Percentiles rank a stretch among this genome's conserved stretches.
phyloP scores from a whole-genome alignment of 139 green algal species.

The Closterium sp. region DNA sequence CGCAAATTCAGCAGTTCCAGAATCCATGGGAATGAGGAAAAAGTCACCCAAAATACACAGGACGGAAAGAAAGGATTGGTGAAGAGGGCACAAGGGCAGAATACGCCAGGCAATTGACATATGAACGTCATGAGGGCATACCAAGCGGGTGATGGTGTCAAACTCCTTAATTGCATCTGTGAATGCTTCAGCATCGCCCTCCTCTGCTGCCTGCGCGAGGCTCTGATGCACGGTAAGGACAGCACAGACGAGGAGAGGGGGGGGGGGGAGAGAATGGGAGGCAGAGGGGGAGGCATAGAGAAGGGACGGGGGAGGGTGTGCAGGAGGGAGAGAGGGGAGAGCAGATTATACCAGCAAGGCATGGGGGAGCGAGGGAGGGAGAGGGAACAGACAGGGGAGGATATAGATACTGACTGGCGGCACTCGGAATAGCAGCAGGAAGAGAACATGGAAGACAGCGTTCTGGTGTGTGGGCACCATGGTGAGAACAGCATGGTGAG shows the following conservation, averaged over 20 bases:
- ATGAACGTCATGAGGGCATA: background rate
- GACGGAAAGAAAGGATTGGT: background rate
- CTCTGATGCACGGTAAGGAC: constrained; percentile 38
- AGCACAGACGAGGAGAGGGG: background rate
- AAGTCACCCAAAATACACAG: too few relatives aligned
- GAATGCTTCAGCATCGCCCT: constrained; percentile 76
- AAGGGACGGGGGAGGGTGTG: background rate
- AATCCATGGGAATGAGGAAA: too few relatives aligned
- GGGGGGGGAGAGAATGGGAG: background rate
- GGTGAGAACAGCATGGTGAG: background rate
- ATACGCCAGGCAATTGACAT: background rate
- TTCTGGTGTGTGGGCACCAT: background rate
- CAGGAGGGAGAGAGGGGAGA: background rate
- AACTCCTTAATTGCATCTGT: constrained; percentile 80
- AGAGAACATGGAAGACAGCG: background rate
- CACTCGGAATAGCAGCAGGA: too few relatives aligned
- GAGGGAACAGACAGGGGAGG: background rate
- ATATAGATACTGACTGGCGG: too few relatives aligned
- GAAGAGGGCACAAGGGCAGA: background rate
- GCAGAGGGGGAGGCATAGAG: background rate
- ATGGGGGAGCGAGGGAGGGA: background rate
- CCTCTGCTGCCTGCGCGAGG: constrained; percentile 64
- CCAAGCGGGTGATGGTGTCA: constrained; percentile 82
- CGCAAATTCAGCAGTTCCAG: too few relatives aligned
- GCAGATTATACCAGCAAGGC: background rate